Evolutionary conservation across 768 basidiomycete species (phyloP).

Genomic region (Neoboletus subvelutipes): DNA sequence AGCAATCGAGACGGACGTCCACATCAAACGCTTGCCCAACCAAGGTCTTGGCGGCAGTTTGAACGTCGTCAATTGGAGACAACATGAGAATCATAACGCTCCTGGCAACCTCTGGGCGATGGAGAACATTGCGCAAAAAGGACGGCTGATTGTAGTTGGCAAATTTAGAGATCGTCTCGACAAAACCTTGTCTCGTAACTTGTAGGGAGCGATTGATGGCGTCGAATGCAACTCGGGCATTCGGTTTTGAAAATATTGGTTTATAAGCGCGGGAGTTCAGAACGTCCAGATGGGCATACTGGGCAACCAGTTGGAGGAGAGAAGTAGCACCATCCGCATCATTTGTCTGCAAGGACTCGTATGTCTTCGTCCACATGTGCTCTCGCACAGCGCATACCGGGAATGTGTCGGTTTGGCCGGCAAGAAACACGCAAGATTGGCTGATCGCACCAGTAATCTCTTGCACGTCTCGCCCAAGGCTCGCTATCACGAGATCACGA

Average conservation of each 20-base stretch:
- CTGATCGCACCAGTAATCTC: conserved; percentile 32
- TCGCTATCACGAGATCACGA: conserved; percentile 39
- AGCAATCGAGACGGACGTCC: conserved; percentile 86
- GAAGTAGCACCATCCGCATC: conserved; percentile 60
- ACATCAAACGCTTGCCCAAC: conserved; percentile 85
- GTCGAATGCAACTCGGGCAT: conserved; percentile 40
- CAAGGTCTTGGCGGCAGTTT: conserved; percentile 74
- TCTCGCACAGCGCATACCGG: conserved; percentile 45
- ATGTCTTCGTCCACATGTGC: conserved; percentile 69
- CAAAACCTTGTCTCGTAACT: conserved; percentile 60
- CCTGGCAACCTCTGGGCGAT: conserved; percentile 53
- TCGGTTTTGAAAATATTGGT: conserved; percentile 33
- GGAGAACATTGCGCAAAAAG: conserved; percentile 55
- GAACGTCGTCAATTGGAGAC: conserved; percentile 77
- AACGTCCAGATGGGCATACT: conserved; percentile 64
- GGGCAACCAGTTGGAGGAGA: conserved; percentile 57
- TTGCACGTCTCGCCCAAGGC: conserved; percentile 36
- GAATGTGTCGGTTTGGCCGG: conserved; percentile 30
- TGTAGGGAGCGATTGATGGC: conserved; percentile 62
- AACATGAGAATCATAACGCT: conserved; percentile 69
- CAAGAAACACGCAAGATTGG: conserved; percentile 35
- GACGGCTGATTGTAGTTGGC: conserved; percentile 58
- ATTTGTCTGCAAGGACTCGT: conserved; percentile 52
- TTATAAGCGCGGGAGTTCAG: conserved; percentile 55
- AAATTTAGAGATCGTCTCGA: conserved; percentile 59